Evolutionary conservation across 441 rosid genomes (phyloP), one percentile per base, ranked within the genome.

Genomic region (Biscutella laevigata): DNA sequence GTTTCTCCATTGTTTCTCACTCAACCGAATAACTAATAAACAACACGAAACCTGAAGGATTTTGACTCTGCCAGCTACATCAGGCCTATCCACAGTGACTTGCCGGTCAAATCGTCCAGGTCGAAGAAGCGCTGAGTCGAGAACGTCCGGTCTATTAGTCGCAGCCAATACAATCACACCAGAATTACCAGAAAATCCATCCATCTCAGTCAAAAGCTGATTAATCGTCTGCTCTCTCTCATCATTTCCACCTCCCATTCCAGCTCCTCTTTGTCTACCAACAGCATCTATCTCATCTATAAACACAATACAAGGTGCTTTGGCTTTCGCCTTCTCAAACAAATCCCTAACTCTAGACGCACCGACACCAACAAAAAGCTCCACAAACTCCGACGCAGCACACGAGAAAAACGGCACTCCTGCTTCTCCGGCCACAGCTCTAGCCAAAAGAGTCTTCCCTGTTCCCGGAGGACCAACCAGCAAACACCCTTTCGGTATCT

Each of bases 211-310:
- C 74, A 88, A 58, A 53, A 83, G 71, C 78, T 83, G 89, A 60
- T 85, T 80, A 43, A 85, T 88, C 2, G 95, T 83, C 68, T 85
- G 95, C 64, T 88, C 95, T 28, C 92, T 83, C 64, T 88, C 95
- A 62, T 88, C 95, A 61, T 88, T 85, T 33, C 95, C 96, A 21
- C 92, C 96, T 28, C 96, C 95, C 28, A 85, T 72, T 2, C 95
- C 97, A 5, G 97, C 97, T 57, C 97, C 97, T 69, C 97, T 81
- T 71, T 88, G 96, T 72, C 95, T 74, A 36, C 94, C 90, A 27
- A 86, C 97, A 1, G 86, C 96, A 72, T 80, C 88, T 64, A 88
- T 85, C 65, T 88, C 96, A 71, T 88, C 95, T 22, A 81, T 85
- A 37, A 85, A 81, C 40, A 77, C 92, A 64, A 78, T 80, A 66